A percentile compares a stretch with the other conserved stretches of the same genome.
phyloP scores from a whole-genome alignment of 108 stramenopile genomes.

The Nannochloropsis salina region DNA sequence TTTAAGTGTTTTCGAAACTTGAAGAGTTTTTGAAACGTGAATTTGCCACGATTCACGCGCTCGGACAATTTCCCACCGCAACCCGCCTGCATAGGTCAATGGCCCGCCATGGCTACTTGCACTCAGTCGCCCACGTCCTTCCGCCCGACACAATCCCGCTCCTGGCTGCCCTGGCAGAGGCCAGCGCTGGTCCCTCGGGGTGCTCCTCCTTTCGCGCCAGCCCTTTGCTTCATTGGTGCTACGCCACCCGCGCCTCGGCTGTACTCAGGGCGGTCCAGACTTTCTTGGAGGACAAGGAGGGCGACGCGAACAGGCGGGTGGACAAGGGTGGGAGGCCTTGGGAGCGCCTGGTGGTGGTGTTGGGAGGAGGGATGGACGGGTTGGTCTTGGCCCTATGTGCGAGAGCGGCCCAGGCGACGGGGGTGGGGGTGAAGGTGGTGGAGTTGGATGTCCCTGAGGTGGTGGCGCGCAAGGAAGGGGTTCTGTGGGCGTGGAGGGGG shows the following conservation, averaged over 20 bases:
- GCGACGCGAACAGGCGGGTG: not conserved
- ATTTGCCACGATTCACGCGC: too few species aligned
- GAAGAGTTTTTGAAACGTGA: too few species aligned
- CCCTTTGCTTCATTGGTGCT: not conserved
- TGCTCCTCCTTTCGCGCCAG: not conserved
- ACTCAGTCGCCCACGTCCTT: not conserved
- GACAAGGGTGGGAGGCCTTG: too few species aligned
- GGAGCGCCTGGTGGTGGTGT: not conserved
- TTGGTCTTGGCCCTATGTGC: not conserved
- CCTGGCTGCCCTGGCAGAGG: not conserved
- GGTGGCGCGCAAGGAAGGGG: not conserved
- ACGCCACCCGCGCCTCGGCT: not conserved
- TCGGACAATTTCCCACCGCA: not conserved
- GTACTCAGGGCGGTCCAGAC: not conserved
- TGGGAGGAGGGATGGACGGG: conserved; percentile 14
- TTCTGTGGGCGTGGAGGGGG: not conserved
- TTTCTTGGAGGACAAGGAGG: not conserved
- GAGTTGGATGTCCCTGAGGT: not conserved
- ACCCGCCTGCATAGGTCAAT: not conserved
- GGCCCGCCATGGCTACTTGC: not conserved
- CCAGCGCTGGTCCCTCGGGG: not conserved
- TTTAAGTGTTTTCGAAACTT: not conserved
- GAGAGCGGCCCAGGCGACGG: not conserved
- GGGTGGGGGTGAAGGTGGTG: not conserved
- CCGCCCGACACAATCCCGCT: not conserved